A percentile compares a stretch with the other conserved stretches of the same genome.
Conservation (phyloP, 768 basidiomycete genomes). For the Tulasnella sp. region DNA sequence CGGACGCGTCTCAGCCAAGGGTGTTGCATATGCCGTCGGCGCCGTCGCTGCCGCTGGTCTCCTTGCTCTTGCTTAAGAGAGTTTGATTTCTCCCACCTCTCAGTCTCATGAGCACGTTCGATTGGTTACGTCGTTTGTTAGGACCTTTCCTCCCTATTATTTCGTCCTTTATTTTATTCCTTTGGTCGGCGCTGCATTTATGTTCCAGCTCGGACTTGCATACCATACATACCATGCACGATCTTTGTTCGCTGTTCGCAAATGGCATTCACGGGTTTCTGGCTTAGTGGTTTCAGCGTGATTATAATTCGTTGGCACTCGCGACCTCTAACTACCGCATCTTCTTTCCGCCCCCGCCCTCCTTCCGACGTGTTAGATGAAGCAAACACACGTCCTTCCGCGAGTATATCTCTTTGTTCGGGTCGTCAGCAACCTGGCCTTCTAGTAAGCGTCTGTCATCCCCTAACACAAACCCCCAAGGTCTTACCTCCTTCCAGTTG, state of each 20-base stretch:
- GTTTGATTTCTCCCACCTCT: neutral
- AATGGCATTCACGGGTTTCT: slow-evolving; percentile 6
- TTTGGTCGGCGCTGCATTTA: neutral
- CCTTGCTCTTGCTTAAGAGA: slow-evolving; percentile 16
- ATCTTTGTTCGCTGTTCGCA: neutral
- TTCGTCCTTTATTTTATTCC: neutral
- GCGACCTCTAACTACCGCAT: neutral
- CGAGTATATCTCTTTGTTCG: slow-evolving; percentile 53
- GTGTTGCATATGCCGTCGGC: neutral
- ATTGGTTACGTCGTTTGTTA: neutral
- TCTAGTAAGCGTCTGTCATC: neutral
- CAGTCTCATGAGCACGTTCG: neutral
- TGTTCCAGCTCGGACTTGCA: neutral
- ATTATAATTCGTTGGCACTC: neutral
- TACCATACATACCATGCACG: slow-evolving; percentile 11
- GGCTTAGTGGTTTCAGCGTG: neutral
- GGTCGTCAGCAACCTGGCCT: slow-evolving; percentile 60
- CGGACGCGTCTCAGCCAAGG: neutral
- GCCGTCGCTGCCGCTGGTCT: slow-evolving; percentile 18
- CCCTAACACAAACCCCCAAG: too few species aligned
- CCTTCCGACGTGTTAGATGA: slow-evolving; percentile 38
- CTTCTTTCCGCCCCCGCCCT: neutral
- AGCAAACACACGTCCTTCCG: slow-evolving; percentile 67
- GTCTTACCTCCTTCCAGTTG: slow-evolving; percentile 59
- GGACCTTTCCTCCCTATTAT: neutral